These are phyloP conservation scores for Fusarium proliferatum DNA, from an alignment of 2,329 filamentous ascomycete genomes.

Conservation along the genomic window DNA sequence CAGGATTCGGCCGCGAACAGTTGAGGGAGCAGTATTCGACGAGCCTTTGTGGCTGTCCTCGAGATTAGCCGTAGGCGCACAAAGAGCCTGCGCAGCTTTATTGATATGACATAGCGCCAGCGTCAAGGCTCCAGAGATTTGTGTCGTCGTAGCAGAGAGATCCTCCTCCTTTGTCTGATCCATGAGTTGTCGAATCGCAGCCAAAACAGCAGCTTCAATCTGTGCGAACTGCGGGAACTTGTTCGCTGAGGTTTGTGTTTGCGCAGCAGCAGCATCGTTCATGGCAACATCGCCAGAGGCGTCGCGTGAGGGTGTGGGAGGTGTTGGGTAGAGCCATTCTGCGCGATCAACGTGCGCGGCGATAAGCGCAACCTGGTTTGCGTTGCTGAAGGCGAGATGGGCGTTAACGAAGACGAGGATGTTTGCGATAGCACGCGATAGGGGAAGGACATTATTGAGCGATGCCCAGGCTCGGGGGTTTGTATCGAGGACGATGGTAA, in stretches of 20 bases:
- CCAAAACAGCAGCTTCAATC: conserved; percentile 83
- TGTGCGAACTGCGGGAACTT: conserved; percentile 94
- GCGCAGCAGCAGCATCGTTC: conserved; percentile 57
- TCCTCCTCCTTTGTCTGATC: conserved; percentile 72
- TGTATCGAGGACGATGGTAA: conserved; percentile 93
- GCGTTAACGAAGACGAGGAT: conserved; percentile 97
- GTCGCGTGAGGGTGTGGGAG: conserved; percentile 47
- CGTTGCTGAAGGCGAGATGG: conserved; percentile 92
- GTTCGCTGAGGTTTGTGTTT: conserved; percentile 68
- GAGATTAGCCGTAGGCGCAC: conserved; percentile 62
- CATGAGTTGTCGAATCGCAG: conserved; percentile 80
- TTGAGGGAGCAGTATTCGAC: conserved; percentile 43
- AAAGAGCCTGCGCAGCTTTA: conserved; percentile 76
- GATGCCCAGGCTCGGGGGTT: conserved; percentile 95
- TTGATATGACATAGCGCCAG: conserved; percentile 92
- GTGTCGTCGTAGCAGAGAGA: conserved; percentile 81
- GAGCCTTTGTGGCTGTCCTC: conserved; percentile 51
- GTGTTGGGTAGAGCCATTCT: conserved; percentile 85
- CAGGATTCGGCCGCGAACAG: conserved; percentile 74
- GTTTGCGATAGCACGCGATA: conserved; percentile 86
- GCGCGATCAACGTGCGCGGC: conserved; percentile 89
- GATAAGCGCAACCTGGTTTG: conserved; percentile 91
- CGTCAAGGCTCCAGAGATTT: conserved; percentile 90
- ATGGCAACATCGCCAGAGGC: conserved; percentile 68
- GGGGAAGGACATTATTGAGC: conserved; percentile 77